phyloP scores from a whole-genome alignment of 2,329 filamentous ascomycete genomes.

The Fusarium buharicum region DNA sequence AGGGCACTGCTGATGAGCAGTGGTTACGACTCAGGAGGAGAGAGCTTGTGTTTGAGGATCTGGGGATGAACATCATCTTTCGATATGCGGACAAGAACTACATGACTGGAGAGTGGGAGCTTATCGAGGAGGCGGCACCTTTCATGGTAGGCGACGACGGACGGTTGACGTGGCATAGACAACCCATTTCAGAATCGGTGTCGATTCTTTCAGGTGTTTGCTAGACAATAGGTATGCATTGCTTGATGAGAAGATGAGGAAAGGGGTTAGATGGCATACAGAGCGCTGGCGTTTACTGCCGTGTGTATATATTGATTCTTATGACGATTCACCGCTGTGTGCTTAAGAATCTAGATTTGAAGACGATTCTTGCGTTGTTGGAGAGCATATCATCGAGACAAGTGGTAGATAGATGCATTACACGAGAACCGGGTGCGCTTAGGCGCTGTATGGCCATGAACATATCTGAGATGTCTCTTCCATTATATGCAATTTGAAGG shows the following conservation, averaged over 20 bases:
- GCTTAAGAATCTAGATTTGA: not conserved
- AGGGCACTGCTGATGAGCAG: slow-evolving; percentile 51
- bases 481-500: no score
- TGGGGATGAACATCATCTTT: slow-evolving; percentile 52
- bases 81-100: slow-evolving; percentile 50
- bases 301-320: slow-evolving; percentile 21
- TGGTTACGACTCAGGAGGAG: slow-evolving; percentile 53
- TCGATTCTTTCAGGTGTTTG: slow-evolving; percentile 43
- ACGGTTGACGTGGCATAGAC: slow-evolving; percentile 49
- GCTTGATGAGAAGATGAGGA: no score
- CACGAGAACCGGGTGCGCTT: not conserved
- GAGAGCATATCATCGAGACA: not conserved
- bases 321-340: not conserved
- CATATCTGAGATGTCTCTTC: rapidly evolving
- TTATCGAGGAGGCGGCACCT: slow-evolving; percentile 53
- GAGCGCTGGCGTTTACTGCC: slow-evolving; percentile 28
- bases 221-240: slow-evolving; percentile 1
- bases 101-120: slow-evolving; percentile 49
- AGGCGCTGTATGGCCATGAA: not conserved
- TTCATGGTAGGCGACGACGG: slow-evolving; percentile 48
- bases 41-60: slow-evolving; percentile 54
- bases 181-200: slow-evolving; percentile 50
- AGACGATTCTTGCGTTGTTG: not conserved
- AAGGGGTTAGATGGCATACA: not conserved
- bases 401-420: not conserved